These are phyloP conservation scores for Gremmenia infestans DNA, from an alignment of 2,329 filamentous ascomycete species.

Conservation along the genomic window DNA sequence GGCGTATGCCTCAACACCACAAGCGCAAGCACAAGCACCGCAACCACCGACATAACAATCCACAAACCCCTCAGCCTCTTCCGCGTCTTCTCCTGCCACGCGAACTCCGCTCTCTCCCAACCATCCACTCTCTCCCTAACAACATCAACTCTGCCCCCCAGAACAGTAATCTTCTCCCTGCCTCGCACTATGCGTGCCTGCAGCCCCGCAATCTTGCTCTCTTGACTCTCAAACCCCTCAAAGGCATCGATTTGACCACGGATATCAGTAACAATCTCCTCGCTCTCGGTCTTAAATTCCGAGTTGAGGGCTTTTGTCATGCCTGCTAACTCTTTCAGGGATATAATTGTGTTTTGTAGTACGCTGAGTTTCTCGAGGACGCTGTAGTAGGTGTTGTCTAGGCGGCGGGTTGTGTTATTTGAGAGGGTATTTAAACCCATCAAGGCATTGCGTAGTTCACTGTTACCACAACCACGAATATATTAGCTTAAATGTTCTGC, in stretches of 20 bases:
- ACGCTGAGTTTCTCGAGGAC: slow-evolving; percentile 63
- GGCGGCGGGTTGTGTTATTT: slow-evolving; percentile 54
- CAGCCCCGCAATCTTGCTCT: slow-evolving; percentile 56
- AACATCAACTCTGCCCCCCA: slow-evolving; percentile 59
- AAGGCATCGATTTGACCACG: slow-evolving; percentile 48
- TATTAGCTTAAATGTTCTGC: no score
- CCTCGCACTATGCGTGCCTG: slow-evolving; percentile 57
- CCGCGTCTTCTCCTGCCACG: slow-evolving; percentile 64
- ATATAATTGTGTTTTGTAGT: slow-evolving; percentile 59
- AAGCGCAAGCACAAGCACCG: slow-evolving; percentile 41
- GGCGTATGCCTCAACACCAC: slow-evolving; percentile 34
- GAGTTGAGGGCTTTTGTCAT: slow-evolving; percentile 53
- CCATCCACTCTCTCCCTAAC: slow-evolving; percentile 60
- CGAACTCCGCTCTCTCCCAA: slow-evolving; percentile 62
- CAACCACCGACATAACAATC: slow-evolving; percentile 49
- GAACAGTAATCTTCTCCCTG: slow-evolving; percentile 51
- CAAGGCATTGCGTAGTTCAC: slow-evolving; percentile 49
- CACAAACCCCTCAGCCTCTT: slow-evolving; percentile 58
- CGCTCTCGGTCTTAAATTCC: slow-evolving; percentile 55
- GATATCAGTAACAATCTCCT: slow-evolving; percentile 55
- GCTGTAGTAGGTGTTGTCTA: slow-evolving; percentile 71
- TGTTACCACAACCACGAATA: slow-evolving; percentile 22
- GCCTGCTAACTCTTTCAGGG: slow-evolving; percentile 61
- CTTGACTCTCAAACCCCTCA: slow-evolving; percentile 59
- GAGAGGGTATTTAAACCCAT: slow-evolving; percentile 54